These are phyloP conservation scores for Lathyrus sativus DNA, from an alignment of 306 rosid genomes.

Conservation along the genomic window DNA sequence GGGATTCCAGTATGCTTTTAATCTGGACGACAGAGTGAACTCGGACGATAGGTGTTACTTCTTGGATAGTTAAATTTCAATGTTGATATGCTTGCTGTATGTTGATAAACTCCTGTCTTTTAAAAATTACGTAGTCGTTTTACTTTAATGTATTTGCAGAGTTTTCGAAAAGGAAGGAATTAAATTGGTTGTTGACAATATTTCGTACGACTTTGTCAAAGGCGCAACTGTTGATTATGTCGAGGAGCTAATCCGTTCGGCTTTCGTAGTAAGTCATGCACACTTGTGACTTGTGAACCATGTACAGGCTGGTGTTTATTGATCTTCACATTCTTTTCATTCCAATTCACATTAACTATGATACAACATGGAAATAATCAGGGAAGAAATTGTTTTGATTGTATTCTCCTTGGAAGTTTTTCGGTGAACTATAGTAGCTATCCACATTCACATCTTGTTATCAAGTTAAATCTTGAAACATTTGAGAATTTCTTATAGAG, in stretches of 20 bases:
- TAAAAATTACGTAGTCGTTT: neutral
- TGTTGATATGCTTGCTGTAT: neutral
- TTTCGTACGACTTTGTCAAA: conserved; percentile 89
- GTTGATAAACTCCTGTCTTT: neutral
- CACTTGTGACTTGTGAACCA: neutral
- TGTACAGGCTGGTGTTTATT: conserved; percentile 23
- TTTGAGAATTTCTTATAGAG: conserved; percentile 9
- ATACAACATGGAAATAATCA: conserved; percentile 6
- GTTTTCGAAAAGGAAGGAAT: conserved; percentile 80
- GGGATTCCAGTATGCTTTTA: conserved; percentile 91
- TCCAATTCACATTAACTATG: conserved; percentile 3
- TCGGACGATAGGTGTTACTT: conserved; percentile 73
- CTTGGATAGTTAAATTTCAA: neutral
- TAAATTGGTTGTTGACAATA: conserved; percentile 70
- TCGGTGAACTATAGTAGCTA: conserved; percentile 2
- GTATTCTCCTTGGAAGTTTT: conserved; percentile 2
- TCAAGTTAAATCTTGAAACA: conserved; percentile 20
- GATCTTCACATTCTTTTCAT: conserved; percentile 11
- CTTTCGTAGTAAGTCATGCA: conserved; percentile 68
- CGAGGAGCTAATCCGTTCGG: conserved; percentile 94
- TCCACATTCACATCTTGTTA: conserved; percentile 19
- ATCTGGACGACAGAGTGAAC: conserved; percentile 66
- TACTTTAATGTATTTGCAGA: conserved; percentile 47
- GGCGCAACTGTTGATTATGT: conserved; percentile 95
- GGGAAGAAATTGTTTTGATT: neutral